Conservation (phyloP, 2,329 filamentous ascomycete species). For the Dothiorella sarmentorum region DNA sequence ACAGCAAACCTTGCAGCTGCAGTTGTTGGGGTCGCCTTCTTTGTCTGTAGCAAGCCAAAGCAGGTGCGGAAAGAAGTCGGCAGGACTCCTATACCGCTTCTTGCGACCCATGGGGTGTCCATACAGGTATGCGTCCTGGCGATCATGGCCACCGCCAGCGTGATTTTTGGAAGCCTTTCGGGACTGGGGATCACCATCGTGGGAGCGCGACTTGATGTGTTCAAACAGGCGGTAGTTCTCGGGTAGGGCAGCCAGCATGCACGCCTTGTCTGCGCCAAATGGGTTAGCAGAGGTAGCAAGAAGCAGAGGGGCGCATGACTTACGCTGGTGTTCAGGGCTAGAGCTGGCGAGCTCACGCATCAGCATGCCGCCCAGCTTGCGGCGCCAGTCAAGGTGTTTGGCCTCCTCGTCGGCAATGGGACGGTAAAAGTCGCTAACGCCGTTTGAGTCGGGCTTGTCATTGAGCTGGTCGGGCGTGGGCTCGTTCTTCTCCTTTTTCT, state of each 20-base stretch:
- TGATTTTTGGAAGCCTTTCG: slow-evolving; percentile 49
- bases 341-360: slow-evolving; percentile 47
- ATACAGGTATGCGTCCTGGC: slow-evolving; percentile 60
- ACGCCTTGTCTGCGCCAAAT: slow-evolving; percentile 31
- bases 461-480: slow-evolving; percentile 53
- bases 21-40: slow-evolving; percentile 52
- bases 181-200: slow-evolving; percentile 38
- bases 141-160: slow-evolving; percentile 49
- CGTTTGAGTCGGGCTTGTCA: slow-evolving; percentile 50
- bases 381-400: slow-evolving; percentile 56
- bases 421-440: slow-evolving; percentile 54
- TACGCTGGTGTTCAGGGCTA: slow-evolving; percentile 33
- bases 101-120: slow-evolving; percentile 56
- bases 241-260: slow-evolving; percentile 53
- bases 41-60: slow-evolving; percentile 56
- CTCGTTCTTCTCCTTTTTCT: slow-evolving; percentile 50
- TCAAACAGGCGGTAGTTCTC: slow-evolving; percentile 58
- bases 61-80: slow-evolving; percentile 59
- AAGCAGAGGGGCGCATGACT: not conserved
- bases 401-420: slow-evolving; percentile 48
- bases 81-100: slow-evolving; percentile 57
- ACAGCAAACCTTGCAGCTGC: slow-evolving; percentile 56
- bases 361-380: slow-evolving; percentile 59
- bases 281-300: not conserved
- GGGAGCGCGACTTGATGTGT: slow-evolving; percentile 52